These are phyloP conservation scores for Linum usitatissimum DNA, from an alignment of 345 rosid genomes.

Conservation along the genomic window DNA sequence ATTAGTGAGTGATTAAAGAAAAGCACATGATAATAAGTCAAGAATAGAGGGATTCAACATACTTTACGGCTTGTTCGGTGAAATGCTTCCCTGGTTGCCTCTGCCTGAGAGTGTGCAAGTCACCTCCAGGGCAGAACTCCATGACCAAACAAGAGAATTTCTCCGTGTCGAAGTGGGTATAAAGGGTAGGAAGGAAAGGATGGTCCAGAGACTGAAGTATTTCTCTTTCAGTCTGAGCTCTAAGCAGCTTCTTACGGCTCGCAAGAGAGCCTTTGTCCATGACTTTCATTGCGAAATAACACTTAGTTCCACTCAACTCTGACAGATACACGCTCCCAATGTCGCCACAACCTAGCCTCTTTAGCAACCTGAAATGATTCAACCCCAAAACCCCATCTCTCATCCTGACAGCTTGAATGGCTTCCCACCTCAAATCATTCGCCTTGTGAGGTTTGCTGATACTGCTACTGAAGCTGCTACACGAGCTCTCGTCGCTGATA, in stretches of 20 bases:
- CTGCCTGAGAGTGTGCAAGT: constrained; percentile 85
- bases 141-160: constrained; percentile 85
- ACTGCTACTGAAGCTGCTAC: constrained; percentile 83
- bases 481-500: constrained; percentile 80
- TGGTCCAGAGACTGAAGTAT: constrained; percentile 80
- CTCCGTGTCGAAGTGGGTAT: constrained; percentile 82
- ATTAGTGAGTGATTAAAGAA: constrained; percentile 5
- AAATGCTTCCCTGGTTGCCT: constrained; percentile 85
- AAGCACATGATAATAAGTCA: constrained; percentile 4
- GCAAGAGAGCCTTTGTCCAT: constrained; percentile 92
- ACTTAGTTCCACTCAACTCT: constrained; percentile 76
- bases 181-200: constrained; percentile 85
- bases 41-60: constrained; percentile 23
- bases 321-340: constrained; percentile 90
- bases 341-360: constrained; percentile 88
- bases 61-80: constrained; percentile 86
- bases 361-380: constrained; percentile 71
- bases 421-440: constrained; percentile 89
- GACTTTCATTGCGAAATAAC: constrained; percentile 88
- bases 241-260: constrained; percentile 75
- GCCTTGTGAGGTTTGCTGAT: constrained; percentile 82
- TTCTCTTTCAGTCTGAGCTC: constrained; percentile 93
- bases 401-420: constrained; percentile 64
- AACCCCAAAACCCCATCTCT: constrained; percentile 66
- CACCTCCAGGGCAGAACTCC: constrained; percentile 96